Conservation (phyloP, 495 filamentous ascomycete species). For the Penicillium steckii region DNA sequence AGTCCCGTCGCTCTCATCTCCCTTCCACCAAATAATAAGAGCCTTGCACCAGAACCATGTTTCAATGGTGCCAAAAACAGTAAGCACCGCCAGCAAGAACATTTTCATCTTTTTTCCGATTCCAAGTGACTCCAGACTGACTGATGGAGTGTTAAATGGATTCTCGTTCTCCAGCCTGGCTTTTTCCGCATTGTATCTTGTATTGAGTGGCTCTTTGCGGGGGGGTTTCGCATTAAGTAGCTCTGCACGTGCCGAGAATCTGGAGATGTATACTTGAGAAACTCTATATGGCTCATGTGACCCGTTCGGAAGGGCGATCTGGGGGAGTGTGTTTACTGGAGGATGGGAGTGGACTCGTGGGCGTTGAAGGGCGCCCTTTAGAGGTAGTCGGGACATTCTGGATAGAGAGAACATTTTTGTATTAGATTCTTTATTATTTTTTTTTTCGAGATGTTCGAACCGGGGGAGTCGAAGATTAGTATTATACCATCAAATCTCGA, state of each 20-base stretch:
- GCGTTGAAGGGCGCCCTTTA: too few species aligned
- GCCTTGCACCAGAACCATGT: slow-evolving; percentile 74
- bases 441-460: too few species aligned
- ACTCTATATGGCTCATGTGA: not conserved
- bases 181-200: not conserved
- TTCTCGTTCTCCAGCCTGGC: not conserved
- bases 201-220: not conserved
- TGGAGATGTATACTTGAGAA: not conserved
- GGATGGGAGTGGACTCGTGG: too few species aligned
- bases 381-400: too few species aligned
- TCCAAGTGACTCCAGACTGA: slow-evolving; percentile 12
- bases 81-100: slow-evolving; percentile 14
- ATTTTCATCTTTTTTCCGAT: slow-evolving; percentile 20
- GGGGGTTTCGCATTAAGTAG: not conserved
- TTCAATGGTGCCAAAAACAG: slow-evolving; percentile 47
- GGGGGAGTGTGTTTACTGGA: too few species aligned
- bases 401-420: too few species aligned
- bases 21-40: slow-evolving; percentile 50
- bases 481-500: too few species aligned
- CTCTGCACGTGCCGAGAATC: not conserved
- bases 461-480: too few species aligned
- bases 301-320: not conserved
- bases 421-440: too few species aligned
- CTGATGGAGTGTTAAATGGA: not conserved
- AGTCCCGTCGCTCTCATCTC: not conserved